These are phyloP conservation scores for Dissoconium aciculare DNA, from an alignment of 2,329 filamentous ascomycete species.

Conservation along the genomic window DNA sequence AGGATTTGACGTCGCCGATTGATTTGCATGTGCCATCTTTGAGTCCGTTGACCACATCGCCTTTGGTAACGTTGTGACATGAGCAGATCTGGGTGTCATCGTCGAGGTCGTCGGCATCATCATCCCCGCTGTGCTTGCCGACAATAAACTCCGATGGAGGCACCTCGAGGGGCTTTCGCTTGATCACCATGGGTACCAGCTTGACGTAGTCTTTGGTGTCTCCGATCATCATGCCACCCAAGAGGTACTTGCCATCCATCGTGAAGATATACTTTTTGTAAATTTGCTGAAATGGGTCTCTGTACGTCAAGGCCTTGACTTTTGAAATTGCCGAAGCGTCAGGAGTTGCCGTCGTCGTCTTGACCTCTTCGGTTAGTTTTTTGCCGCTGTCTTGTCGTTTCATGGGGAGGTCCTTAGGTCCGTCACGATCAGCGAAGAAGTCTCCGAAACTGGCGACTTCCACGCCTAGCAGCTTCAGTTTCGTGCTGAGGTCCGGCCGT, in stretches of 20 bases:
- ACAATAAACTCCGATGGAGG: conserved; percentile 73
- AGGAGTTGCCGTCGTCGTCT: conserved; percentile 40
- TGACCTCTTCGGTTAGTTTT: conserved; percentile 32
- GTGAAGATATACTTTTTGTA: conserved; percentile 95
- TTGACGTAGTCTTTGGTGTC: conserved; percentile 86
- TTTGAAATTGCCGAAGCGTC: conserved; percentile 40
- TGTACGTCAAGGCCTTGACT: conserved; percentile 80
- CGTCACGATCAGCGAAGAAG: conserved; percentile 80
- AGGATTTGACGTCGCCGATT: conserved; percentile 69
- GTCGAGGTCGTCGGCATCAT: conserved; percentile 62
- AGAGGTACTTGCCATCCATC: conserved; percentile 71
- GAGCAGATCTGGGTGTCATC: conserved; percentile 85
- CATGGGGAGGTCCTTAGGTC: conserved; percentile 58
- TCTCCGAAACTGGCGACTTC: conserved; percentile 89
- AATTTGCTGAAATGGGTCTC: conserved; percentile 71
- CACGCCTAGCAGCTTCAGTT: conserved; percentile 76
- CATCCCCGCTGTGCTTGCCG: conserved; percentile 59
- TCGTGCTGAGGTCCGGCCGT: conserved; percentile 75
- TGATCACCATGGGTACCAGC: conserved; percentile 73
- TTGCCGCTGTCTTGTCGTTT: conserved; percentile 30
- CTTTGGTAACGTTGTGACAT: conserved; percentile 84
- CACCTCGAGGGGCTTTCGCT: conserved; percentile 61
- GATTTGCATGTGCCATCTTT: conserved; percentile 70
- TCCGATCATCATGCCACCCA: conserved; percentile 96
- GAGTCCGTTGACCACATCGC: conserved; percentile 55